These are phyloP conservation scores for Leccinum obscurum DNA, from an alignment of 768 basidiomycete species.

Conservation along the genomic window DNA sequence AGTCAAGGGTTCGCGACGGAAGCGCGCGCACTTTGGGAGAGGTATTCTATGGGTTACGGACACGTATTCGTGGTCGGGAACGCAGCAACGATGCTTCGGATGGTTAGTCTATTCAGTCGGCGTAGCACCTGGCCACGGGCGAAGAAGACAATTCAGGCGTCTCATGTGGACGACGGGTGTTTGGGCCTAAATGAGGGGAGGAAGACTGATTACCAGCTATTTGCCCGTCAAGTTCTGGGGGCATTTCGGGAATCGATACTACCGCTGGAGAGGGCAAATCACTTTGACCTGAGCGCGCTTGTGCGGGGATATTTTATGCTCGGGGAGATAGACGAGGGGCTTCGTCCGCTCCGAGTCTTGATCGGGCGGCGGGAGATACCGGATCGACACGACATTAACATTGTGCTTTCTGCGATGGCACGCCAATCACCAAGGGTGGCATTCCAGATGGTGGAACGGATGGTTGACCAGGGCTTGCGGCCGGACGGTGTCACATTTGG, in stretches of 20 bases:
- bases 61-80: conserved; percentile 43
- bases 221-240: conserved; percentile 46
- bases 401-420: conserved; percentile 57
- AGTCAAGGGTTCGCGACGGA: conserved; percentile 45
- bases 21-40: conserved; percentile 59
- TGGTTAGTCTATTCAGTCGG: conserved; percentile 44
- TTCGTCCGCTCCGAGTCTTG: conserved; percentile 47
- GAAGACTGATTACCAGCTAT: conserved; percentile 28
- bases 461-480: conserved; percentile 46
- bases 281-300: conserved; percentile 55
- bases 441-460: conserved; percentile 46
- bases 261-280: conserved; percentile 48
- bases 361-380: conserved; percentile 51
- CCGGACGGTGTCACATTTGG: conserved; percentile 60
- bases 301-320: conserved; percentile 63
- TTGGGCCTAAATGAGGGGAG: conserved; percentile 3
- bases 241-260: conserved; percentile 44
- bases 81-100: conserved; percentile 40
- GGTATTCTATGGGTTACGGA: conserved; percentile 46
- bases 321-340: conserved; percentile 47
- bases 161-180: conserved; percentile 1
- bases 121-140: conserved; percentile 23
- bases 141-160: neutral
- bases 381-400: conserved; percentile 65
- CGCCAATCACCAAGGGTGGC: conserved; percentile 48